Evolutionary conservation across 345 rosid genomes (phyloP), one percentile per base, ranked within the genome.

Genomic region (Populus alba): DNA sequence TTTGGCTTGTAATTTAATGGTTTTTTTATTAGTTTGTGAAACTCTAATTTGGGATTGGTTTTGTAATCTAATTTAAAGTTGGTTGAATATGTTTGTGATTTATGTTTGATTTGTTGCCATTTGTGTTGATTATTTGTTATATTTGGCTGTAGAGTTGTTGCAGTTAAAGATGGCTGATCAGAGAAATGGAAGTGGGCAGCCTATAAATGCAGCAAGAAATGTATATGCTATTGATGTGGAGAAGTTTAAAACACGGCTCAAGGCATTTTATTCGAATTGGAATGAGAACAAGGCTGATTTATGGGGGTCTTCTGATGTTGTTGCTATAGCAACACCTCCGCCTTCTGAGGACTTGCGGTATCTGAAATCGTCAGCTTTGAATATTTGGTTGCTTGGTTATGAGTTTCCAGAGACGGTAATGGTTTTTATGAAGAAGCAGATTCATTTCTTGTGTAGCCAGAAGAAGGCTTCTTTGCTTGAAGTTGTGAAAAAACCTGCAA

Each of bases 141-240:
- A 25, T 59, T 59, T 59, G 65, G 65, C 2, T 59, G 29, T 9
- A 9, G 63, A n/a, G 63, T 59, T 59, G 13, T n/a, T n/a, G 11
- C 65, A 23, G 65, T 59, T n/a, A 59, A 59, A 59, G 65, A 59
- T 59, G 65, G 65, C 65, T 59, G 65, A 59, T 59, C 65, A n/a
- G 63, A 59, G 63, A 29, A 59, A 59, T 59, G 63, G 63, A 23
- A 23, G 27, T 4, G 63, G 65, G 29, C 65, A 59, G 65, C 65
- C 65, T n/a, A 10, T 16, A 59, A 59, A 59, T 59, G 65, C 65
- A n/a, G 65, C 29, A 9, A 23, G 65, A 59, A 59, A n/a, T 59
- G 65, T 25, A n/a, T 59, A 59, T 59, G 65, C 65, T 59, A 59
- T 59, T 59, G 65, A 59, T 23, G 29, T 59, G 65, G 65, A n/a